These are phyloP conservation scores for Nitzschia inconspicua DNA, from an alignment of 108 stramenopile species.

Conservation along the genomic window DNA sequence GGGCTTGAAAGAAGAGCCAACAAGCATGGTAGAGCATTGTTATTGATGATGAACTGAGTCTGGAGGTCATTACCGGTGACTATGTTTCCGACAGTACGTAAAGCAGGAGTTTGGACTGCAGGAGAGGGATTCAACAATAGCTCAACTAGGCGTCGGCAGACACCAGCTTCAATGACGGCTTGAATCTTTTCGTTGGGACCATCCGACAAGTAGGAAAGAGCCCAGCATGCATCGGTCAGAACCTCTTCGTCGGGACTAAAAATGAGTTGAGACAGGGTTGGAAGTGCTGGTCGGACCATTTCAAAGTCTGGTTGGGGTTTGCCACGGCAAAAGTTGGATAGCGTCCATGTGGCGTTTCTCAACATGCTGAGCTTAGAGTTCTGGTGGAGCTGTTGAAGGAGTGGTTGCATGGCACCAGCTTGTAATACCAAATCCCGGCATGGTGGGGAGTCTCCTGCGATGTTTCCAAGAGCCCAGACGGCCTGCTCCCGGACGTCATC, in stretches of 20 bases:
- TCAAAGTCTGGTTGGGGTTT: constrained; percentile 98
- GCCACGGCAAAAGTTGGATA: constrained; percentile 98
- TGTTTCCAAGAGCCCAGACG: constrained; percentile 99
- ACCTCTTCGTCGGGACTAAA: constrained; percentile 96
- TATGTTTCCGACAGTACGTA: constrained; percentile 98
- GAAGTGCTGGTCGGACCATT: constrained; percentile 85
- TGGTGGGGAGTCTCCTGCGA: constrained; percentile 96
- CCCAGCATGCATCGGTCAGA: constrained; percentile 99
- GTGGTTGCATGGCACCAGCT: constrained; percentile 90
- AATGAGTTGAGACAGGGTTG: constrained; percentile 92
- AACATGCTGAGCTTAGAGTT: constrained; percentile 94
- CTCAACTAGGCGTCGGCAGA: constrained; percentile 92
- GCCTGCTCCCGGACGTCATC: constrained; percentile 98
- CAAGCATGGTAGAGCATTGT: constrained; percentile 91
- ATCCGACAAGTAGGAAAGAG: constrained; percentile 92
- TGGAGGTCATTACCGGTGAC: constrained; percentile 96
- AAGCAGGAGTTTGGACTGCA: constrained; percentile 95
- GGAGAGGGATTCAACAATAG: constrained; percentile 89
- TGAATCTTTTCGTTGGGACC: constrained; percentile 98
- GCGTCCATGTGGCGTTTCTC: constrained; percentile 98
- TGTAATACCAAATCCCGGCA: constrained; percentile 95
- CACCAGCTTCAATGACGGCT: constrained; percentile 98
- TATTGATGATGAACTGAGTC: constrained; percentile 95
- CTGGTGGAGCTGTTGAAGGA: constrained; percentile 91
- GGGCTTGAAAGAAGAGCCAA: constrained; percentile 86